These are phyloP conservation scores for Beauveria brongniartii DNA, from an alignment of 2,329 filamentous ascomycete species.

Conservation along the genomic window DNA sequence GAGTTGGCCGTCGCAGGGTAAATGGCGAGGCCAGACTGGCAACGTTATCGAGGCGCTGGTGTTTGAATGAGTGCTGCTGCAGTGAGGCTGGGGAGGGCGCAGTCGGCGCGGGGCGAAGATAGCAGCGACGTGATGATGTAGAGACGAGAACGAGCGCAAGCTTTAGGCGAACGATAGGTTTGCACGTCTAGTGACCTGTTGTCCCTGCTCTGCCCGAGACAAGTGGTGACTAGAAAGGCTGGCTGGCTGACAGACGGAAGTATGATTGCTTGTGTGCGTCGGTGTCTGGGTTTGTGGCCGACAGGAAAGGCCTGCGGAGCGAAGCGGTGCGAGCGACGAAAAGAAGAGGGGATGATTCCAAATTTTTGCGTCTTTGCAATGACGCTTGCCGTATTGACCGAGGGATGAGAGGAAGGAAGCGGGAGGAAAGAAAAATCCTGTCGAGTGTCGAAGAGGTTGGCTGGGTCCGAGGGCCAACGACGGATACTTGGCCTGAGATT, in stretches of 20 bases:
- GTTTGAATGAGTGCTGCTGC: neutral
- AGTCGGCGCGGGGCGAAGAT: constrained; percentile 1
- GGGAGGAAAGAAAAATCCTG: neutral
- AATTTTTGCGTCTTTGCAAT: constrained; percentile 12
- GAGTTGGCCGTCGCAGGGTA: neutral
- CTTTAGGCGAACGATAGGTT: neutral
- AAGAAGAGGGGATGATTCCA: neutral
- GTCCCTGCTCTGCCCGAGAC: constrained; percentile 3
- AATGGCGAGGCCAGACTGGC: neutral
- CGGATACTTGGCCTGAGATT: constrained; percentile 4
- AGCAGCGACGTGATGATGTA: constrained; percentile 4
- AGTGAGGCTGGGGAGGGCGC: constrained; percentile 1
- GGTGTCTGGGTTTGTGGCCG: neutral
- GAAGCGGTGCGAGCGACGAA: constrained; percentile 11
- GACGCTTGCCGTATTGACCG: constrained; percentile 19
- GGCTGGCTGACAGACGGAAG: neutral
- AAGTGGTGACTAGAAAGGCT: constrained; percentile 1
- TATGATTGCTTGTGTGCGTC: neutral
- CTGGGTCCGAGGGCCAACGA: constrained; percentile 8
- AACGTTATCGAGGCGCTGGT: neutral
- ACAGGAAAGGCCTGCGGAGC: neutral
- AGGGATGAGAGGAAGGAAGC: constrained; percentile 7
- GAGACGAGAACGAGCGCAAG: neutral
- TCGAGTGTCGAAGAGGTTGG: constrained; percentile 4
- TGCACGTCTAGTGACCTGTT: neutral